Conservation (phyloP, 257 asterid genomes). For the Solanum lignicaule region DNA sequence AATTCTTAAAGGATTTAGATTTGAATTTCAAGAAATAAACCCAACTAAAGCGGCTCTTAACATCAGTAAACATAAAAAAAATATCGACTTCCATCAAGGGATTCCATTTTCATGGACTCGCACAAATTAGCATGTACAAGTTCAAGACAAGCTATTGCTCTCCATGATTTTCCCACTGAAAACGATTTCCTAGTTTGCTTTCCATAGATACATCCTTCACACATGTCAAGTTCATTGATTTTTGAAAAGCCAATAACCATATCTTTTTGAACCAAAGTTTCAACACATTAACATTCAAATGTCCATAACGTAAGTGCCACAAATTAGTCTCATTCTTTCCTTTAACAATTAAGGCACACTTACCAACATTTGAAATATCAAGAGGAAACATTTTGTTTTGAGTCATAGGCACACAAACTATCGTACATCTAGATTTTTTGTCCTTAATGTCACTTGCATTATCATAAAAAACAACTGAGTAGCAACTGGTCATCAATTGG, state of each 20-base stretch:
- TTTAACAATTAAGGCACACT: not conserved
- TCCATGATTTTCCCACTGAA: conserved; percentile 1
- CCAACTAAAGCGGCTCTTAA: conserved; percentile 3
- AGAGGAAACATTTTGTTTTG: not conserved
- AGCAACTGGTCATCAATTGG: not conserved
- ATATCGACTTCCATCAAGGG: not conserved
- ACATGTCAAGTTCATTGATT: not conserved
- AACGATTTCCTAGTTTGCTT: not conserved
- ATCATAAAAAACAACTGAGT: not conserved
- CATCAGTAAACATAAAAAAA: not conserved
- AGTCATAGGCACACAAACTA: not conserved
- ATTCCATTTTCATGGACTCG: not conserved
- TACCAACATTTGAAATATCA: not conserved
- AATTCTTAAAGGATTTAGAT: not conserved
- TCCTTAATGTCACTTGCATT: not conserved
- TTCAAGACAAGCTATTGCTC: not conserved
- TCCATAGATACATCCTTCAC: conserved; percentile 1
- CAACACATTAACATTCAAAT: not conserved
- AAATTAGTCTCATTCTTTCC: not conserved
- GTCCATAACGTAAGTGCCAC: not conserved
- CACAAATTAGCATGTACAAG: not conserved
- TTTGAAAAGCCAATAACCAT: conserved; percentile 7
- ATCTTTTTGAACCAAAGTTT: not conserved
- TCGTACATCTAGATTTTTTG: not conserved
- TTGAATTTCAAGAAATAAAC: not conserved